These are phyloP conservation scores for Zygotorulaspora danielsina DNA, from an alignment of 805 yeast genomes.

Conservation along the genomic window DNA sequence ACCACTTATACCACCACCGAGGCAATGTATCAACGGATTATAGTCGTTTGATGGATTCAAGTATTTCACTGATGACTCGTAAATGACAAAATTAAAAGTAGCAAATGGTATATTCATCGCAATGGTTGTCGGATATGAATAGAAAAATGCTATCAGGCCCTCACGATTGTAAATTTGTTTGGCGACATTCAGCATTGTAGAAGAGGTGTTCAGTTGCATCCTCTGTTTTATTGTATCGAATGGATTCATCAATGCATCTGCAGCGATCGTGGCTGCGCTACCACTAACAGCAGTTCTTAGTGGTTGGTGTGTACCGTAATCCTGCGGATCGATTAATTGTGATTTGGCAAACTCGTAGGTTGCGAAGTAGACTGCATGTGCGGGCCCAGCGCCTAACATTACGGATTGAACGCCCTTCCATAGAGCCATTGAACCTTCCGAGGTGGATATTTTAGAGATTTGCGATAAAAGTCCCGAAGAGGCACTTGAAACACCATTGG, in stretches of 20 bases:
- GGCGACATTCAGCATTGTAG: constrained; percentile 28
- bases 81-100: constrained; percentile 87
- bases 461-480: constrained; percentile 50
- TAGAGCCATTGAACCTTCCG: constrained; percentile 82
- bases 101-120: constrained; percentile 92
- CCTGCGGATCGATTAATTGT: constrained; percentile 34
- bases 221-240: constrained; percentile 93
- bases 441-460: constrained; percentile 68
- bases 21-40: constrained; percentile 88
- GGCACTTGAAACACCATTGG: constrained; percentile 30
- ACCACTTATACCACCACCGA: constrained; percentile 91
- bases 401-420: constrained; percentile 95
- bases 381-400: constrained; percentile 97
- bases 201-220: constrained; percentile 60
- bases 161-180: constrained; percentile 51
- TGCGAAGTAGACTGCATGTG: constrained; percentile 95
- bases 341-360: constrained; percentile 74
- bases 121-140: constrained; percentile 91
- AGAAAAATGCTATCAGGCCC: constrained; percentile 77
- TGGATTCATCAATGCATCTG: constrained; percentile 96
- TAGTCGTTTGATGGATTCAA: constrained; percentile 74
- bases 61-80: constrained; percentile 74
- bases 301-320: constrained; percentile 54
- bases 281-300: constrained; percentile 83
- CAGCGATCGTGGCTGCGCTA: constrained; percentile 84